These are phyloP conservation scores for Aureobasidium zeae DNA, from an alignment of 2,329 filamentous ascomycete species.

Conservation along the genomic window DNA sequence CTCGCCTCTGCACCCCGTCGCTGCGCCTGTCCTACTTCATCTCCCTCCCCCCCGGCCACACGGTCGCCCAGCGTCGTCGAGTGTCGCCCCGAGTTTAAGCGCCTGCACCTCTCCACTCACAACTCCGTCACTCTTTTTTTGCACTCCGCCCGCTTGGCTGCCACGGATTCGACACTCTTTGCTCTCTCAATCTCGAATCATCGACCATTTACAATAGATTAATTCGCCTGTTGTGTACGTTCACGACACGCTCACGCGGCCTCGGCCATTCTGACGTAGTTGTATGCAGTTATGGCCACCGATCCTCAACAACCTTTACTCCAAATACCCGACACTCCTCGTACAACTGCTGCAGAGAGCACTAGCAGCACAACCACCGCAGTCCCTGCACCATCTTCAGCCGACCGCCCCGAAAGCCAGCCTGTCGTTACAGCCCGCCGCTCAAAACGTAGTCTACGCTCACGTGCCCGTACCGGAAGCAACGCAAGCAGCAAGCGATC, in stretches of 20 bases:
- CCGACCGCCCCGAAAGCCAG: not conserved
- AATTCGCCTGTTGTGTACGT: slow-evolving; percentile 14
- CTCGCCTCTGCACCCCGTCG: too few species aligned
- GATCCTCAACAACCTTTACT: slow-evolving; percentile 8
- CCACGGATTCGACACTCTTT: slow-evolving; percentile 11
- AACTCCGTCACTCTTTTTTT: not conserved
- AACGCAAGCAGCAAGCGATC: slow-evolving; percentile 39
- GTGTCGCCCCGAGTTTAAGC: slow-evolving; percentile 11
- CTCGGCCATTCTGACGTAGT: slow-evolving; percentile 8
- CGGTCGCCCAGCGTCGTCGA: not conserved
- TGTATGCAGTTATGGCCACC: slow-evolving; percentile 16
- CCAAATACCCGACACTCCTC: slow-evolving; percentile 6
- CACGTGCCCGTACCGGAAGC: slow-evolving; percentile 32
- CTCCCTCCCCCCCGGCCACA: not conserved
- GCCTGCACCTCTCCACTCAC: slow-evolving; percentile 8
- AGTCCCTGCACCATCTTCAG: not conserved
- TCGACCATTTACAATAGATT: slow-evolving; percentile 4
- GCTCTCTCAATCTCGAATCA: slow-evolving; percentile 1
- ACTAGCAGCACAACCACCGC: slow-evolving; percentile 8
- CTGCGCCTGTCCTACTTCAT: not conserved
- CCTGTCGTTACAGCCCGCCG: slow-evolving; percentile 11
- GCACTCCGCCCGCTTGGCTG: slow-evolving; percentile 1
- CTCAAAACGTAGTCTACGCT: slow-evolving; percentile 35
- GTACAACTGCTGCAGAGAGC: slow-evolving; percentile 4
- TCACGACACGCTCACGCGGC: not conserved